Evolutionary conservation across 2,329 filamentous ascomycete genomes (phyloP).

Genomic region (Raffaelea ambrosiae): DNA sequence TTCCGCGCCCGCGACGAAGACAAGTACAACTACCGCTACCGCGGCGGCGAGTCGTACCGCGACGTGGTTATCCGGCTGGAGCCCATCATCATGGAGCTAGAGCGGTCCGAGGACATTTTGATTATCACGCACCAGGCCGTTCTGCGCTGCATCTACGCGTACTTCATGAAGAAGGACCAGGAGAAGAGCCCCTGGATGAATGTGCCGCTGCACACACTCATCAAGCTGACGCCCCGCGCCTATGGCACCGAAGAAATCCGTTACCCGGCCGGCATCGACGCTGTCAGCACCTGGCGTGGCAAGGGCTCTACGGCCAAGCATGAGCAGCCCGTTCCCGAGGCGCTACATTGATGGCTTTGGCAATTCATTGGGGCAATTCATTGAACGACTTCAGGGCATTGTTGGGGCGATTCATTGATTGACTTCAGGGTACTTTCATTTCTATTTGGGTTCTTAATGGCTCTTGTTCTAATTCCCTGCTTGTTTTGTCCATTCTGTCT

Average conservation of each 20-base stretch:
- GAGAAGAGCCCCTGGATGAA: constrained; percentile 97
- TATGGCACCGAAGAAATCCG: constrained; percentile 89
- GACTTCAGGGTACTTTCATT: too few species aligned
- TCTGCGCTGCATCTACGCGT: constrained; percentile 92
- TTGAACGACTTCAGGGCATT: too few species aligned
- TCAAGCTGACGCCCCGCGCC: constrained; percentile 89
- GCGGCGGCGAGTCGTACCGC: constrained; percentile 89
- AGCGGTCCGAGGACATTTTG: constrained; percentile 91
- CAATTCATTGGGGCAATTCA: too few species aligned
- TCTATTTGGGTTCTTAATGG: too few species aligned
- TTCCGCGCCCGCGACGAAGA: constrained; percentile 93
- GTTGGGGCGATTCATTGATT: too few species aligned
- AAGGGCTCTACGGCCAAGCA: constrained; percentile 92
- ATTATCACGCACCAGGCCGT: constrained; percentile 98
- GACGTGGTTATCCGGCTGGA: constrained; percentile 97
- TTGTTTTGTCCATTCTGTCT: too few species aligned
- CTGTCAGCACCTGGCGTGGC: constrained; percentile 91
- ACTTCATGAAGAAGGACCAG: constrained; percentile 97
- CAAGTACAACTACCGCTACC: constrained; percentile 99
- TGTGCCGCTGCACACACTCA: constrained; percentile 89
- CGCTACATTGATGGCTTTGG: too few species aligned
- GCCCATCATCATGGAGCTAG: constrained; percentile 98
- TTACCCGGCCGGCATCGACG: constrained; percentile 84
- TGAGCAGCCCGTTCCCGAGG: constrained; percentile 43
- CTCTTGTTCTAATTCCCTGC: too few species aligned